These are phyloP conservation scores for Chalciporus sphaerocephalus DNA, from an alignment of 768 basidiomycete genomes.

Conservation along the genomic window DNA sequence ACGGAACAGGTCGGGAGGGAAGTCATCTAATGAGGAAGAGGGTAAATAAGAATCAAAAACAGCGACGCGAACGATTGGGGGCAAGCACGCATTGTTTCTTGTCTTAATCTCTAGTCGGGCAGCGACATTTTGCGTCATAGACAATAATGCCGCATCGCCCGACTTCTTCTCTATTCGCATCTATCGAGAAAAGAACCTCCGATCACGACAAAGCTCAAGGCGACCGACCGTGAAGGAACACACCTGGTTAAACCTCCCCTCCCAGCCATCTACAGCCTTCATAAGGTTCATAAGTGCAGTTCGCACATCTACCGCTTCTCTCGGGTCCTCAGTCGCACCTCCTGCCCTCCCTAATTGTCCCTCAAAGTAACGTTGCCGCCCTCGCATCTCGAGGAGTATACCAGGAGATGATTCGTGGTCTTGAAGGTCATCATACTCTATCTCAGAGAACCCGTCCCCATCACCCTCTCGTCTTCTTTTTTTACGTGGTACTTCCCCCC, in stretches of 20 bases:
- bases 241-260: conserved; percentile 53
- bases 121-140: conserved; percentile 80
- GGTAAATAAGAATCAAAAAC: neutral
- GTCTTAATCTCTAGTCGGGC: conserved; percentile 63
- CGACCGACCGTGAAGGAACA: conserved; percentile 7
- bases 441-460: conserved; percentile 47
- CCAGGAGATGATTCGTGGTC: conserved; percentile 61
- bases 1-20: conserved; percentile 72
- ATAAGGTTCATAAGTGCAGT: conserved; percentile 46
- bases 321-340: conserved; percentile 3
- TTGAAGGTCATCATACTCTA: conserved; percentile 84
- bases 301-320: conserved; percentile 41
- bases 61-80: neutral
- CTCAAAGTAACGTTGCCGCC: conserved; percentile 79
- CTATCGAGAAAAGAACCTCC: conserved; percentile 40
- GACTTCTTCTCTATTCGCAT: conserved; percentile 65
- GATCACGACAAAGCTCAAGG: no score
- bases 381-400: conserved; percentile 83
- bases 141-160: conserved; percentile 60
- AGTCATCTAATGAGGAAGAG: conserved; percentile 49
- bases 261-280: conserved; percentile 53
- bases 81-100: conserved; percentile 50
- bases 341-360: conserved; percentile 43
- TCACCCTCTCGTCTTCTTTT: conserved; percentile 57
- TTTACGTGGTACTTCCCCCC: conserved; percentile 52